Base-by-base conservation (phyloP, 176 grass and related monocot genomes). In the Oryza longistaminata region DNA sequence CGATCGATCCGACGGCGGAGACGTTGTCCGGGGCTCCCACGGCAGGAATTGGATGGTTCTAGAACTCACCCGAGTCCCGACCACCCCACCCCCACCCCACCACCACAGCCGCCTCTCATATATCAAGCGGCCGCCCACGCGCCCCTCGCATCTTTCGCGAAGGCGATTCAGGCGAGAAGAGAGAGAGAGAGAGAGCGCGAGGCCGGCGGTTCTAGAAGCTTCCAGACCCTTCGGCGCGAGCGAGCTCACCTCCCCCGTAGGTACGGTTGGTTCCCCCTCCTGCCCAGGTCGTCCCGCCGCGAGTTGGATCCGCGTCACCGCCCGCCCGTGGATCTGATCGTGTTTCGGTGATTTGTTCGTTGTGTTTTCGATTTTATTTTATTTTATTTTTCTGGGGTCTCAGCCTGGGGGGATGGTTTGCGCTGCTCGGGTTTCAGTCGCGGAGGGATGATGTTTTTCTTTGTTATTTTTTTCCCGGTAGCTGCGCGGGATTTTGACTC, bases 1-100 rank as follows among this genome's bases (percentile, higher is more conserved):
- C 3, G 5, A 2, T 68, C 19, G 0, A 45, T 53, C 6, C 53
- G 74, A 65, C 42, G 67, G 73, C 7, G 5, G 1, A 1, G 44
- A 68, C 53, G 5, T 4, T 4, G 15, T 17, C 10, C 17, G 27
- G 7, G 80, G 1, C 17, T 37, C 9, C 11, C 71, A 24, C 17
- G 73, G n/a, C n/a, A 22, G 22, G 34, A 4, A 52, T 78, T 82
- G 70, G 85, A 91, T 64, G 80, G 89, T 91, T 91, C 89, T 87
- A 87, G 85, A 87, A 91, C 80, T 87, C 69, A 64, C 85, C 45
- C 85, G 66, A 68, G 67, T 58, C 37, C 39, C 39, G 39, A 79
- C 34, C 82, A 53, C 46, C 46, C 46, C 46, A 15, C 42, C 46
- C 2, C 46, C 11, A 13, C 40, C 40, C 13, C 48, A 50, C 48